Evolutionary conservation across 805 yeast genomes (phyloP), one percentile per base, ranked within the genome.

Genomic region (Suhomyces prunicola): DNA sequence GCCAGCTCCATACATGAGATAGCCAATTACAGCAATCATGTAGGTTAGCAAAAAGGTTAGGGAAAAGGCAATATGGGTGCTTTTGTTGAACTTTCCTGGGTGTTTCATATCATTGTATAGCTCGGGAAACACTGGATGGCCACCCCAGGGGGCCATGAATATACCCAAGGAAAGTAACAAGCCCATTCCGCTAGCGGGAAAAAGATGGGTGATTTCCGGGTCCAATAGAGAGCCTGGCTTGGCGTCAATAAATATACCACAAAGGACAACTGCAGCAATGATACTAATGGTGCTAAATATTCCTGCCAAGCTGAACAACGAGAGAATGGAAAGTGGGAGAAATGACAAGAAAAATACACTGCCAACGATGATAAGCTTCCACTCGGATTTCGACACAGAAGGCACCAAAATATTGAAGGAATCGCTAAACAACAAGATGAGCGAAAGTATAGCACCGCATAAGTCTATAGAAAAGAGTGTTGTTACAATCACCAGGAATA

Each of bases 361-460:
- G 0, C 58, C 7, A 26, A 79, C 71, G 22, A 83, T 70, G 1
- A 69, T 23, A 0, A 70, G 31, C 44, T 57, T 57, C 47, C 57
- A 54, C 2, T 47, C 36, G 9, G 48, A n/a, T 6, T 19, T 42
- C 23, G 60, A 63, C 7, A 57, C 36, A 13, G 46, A 26, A 4
- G 60, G 59, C 6, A 62, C 27, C 27, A 66, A 53, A 12, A 64
- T 46, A 46, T 82, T 81, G 50, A 91, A 76, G 1, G 96, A 88
- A 69, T 91, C 97, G 19, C 96, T 90, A 68, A 91, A 90, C 23
- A 91, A 74, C 22, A 91, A 89, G 47, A 88, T 81, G 55, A 91
- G 74, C 0, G 96, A 82, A 9, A 91, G 92, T 15, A 96, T 92
- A 44, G 87, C 86, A 2, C 93, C 96, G 52, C 88, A 59, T 44